Percentiles rank a stretch among this genome's conserved stretches.
These are phyloP conservation scores for Fraxinus sp. DNA, from an alignment of 305 asterid genomes.

Conservation along the genomic window DNA sequence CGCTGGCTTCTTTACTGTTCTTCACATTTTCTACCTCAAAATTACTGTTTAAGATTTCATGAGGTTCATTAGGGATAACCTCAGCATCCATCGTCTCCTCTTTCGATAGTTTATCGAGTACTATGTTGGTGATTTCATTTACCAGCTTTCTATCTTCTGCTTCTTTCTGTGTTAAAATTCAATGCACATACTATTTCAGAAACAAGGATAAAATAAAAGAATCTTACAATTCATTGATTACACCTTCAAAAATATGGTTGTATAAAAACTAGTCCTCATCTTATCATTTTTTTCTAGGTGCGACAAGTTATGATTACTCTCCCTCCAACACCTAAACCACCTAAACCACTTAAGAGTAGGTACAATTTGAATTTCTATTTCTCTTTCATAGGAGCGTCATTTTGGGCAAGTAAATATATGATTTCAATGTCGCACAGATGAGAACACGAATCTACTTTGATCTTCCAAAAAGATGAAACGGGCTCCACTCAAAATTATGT, in stretches of 20 bases:
- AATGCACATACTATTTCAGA: neutral
- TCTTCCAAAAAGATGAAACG: neutral
- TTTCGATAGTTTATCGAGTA: constrained; percentile 18
- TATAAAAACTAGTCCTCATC: neutral
- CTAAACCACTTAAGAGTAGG: neutral
- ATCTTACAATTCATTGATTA: neutral
- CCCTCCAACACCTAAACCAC: neutral
- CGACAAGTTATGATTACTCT: neutral
- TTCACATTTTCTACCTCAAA: constrained; percentile 11
- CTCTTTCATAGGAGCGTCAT: neutral
- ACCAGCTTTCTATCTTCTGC: constrained; percentile 26
- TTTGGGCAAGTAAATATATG: neutral
- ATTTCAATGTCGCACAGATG: neutral
- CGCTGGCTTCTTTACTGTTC: constrained; percentile 15
- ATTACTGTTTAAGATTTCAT: constrained; percentile 3
- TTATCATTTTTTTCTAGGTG: neutral
- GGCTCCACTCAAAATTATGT: neutral
- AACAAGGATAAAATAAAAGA: neutral
- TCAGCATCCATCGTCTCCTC: constrained; percentile 26
- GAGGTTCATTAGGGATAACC: constrained; percentile 24
- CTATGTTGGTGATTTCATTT: constrained; percentile 25
- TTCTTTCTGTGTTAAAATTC: constrained; percentile 29
- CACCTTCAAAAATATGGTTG: neutral
- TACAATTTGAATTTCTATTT: neutral
- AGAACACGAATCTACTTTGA: neutral